A percentile compares a stretch with the other conserved stretches of the same genome.
phyloP scores from a whole-genome alignment of 2,329 filamentous ascomycete genomes.

The Botrytis cinerea region DNA sequence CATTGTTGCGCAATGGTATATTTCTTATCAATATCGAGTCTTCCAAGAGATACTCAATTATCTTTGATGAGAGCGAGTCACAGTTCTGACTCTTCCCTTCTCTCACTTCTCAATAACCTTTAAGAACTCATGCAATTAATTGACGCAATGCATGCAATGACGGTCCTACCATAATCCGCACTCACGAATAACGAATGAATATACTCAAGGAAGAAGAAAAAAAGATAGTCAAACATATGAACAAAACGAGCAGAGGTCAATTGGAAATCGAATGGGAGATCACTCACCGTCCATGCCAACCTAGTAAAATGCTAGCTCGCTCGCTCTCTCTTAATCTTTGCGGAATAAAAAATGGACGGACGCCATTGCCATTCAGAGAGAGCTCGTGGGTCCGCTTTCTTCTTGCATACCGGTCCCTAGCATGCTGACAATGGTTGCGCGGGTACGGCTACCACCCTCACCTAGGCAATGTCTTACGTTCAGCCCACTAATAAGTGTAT shows the following conservation, averaged over 20 bases:
- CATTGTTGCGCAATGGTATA: conserved; percentile 31
- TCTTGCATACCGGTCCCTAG: neutral
- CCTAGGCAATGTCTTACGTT: neutral
- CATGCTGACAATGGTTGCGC: conserved; percentile 2
- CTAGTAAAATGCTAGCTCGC: neutral
- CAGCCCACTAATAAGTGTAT: neutral
- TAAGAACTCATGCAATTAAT: neutral
- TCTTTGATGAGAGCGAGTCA: conserved; percentile 4
- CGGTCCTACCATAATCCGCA: neutral
- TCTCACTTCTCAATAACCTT: neutral
- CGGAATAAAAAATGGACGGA: neutral
- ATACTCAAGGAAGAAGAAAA: neutral
- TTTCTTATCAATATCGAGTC: neutral
- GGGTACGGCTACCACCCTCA: neutral
- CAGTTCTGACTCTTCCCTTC: conserved; percentile 4
- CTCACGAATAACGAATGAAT: neutral
- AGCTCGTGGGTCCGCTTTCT: neutral
- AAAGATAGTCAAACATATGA: neutral
- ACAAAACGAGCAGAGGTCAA: neutral
- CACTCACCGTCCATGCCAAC: conserved; percentile 7
- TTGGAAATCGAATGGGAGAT: neutral
- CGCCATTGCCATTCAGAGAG: neutral
- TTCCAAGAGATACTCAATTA: neutral
- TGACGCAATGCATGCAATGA: neutral
- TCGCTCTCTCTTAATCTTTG: neutral